phyloP scores from a whole-genome alignment of 768 basidiomycete genomes.

The Xanthoconium stramineum region DNA sequence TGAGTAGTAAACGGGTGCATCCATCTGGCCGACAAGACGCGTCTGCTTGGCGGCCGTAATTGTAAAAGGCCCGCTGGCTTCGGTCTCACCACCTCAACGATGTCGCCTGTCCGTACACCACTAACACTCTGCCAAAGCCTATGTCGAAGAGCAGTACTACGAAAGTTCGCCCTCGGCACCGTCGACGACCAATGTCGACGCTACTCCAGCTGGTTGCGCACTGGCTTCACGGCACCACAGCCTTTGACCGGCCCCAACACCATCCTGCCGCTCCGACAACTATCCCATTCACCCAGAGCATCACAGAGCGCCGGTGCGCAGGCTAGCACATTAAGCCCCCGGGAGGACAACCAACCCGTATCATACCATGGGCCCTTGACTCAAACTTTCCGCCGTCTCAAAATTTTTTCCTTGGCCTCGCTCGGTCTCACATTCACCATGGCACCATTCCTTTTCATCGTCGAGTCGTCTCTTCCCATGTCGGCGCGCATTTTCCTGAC shows the following conservation, averaged over 20 bases:
- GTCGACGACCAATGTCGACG: constrained; percentile 2
- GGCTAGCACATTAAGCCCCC: neutral
- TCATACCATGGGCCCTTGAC: constrained; percentile 73
- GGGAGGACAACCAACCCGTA: constrained; percentile 4
- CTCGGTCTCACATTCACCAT: constrained; percentile 64
- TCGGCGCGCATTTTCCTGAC: constrained; percentile 68
- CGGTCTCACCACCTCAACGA: neutral
- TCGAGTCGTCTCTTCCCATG: constrained; percentile 73
- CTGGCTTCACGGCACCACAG: neutral
- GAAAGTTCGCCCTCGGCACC: constrained; percentile 3
- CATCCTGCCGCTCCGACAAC: neutral
- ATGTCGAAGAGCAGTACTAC: constrained; percentile 15
- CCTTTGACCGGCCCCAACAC: neutral
- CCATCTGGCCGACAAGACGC: constrained; percentile 43
- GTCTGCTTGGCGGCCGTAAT: constrained; percentile 6
- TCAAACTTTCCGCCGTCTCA: constrained; percentile 70
- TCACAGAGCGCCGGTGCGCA: constrained; percentile 3
- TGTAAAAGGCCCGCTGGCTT: neutral
- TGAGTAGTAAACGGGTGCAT: constrained; percentile 73
- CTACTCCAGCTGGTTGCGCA: neutral
- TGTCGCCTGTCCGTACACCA: constrained; percentile 6
- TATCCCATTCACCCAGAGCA: constrained; percentile 13
- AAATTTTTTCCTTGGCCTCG: constrained; percentile 80
- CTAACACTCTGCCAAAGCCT: constrained; percentile 6
- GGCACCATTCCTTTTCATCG: constrained; percentile 76